phyloP scores from a whole-genome alignment of 495 filamentous ascomycete genomes.

The Penicillium paradoxum region DNA sequence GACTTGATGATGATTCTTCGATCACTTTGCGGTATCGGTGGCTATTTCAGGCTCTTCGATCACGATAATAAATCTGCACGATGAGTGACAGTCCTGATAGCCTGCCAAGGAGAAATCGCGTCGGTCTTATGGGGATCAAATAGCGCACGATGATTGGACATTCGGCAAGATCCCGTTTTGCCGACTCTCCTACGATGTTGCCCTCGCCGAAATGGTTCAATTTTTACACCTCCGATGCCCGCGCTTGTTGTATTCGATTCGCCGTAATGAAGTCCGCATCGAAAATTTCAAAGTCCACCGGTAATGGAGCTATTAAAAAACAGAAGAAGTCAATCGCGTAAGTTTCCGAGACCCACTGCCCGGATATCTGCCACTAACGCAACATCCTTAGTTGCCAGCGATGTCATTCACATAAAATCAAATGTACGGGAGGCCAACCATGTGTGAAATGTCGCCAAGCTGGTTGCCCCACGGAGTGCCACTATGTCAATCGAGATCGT shows the following conservation, averaged over 20 bases:
- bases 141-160: neutral
- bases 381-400: constrained; percentile 25
- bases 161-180: neutral
- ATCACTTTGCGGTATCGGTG: too few relatives aligned
- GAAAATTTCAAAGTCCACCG: neutral
- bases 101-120: too few relatives aligned
- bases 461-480: constrained; percentile 23
- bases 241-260: neutral
- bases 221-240: neutral
- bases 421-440: constrained; percentile 33
- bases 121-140: too few relatives aligned
- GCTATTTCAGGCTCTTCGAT: too few relatives aligned
- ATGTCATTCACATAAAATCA: constrained; percentile 37
- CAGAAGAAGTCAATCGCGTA: constrained; percentile 30
- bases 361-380: neutral
- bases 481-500: constrained; percentile 33
- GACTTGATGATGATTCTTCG: too few relatives aligned
- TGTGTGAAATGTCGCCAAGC: constrained; percentile 28
- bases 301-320: constrained; percentile 8
- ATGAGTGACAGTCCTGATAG: too few relatives aligned
- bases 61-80: too few relatives aligned
- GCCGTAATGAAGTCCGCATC: neutral
- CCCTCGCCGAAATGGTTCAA: neutral
- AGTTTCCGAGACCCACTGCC: neutral
- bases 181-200: neutral